Conservation (phyloP, 164 flowering plant genomes). For the Piper betle region DNA sequence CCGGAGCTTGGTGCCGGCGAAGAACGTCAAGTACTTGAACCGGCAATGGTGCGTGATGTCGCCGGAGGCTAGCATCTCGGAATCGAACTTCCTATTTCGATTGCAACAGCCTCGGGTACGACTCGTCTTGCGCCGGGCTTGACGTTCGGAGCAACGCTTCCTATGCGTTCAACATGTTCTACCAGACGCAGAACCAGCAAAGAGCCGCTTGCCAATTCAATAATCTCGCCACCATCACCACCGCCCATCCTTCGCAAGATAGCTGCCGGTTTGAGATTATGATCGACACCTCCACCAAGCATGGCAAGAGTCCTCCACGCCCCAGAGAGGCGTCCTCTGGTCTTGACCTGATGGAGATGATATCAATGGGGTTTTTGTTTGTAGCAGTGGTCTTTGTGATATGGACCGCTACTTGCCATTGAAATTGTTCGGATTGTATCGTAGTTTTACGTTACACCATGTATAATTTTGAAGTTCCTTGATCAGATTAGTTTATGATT, state of each 20-base stretch:
- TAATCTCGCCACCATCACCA: constrained; percentile 30
- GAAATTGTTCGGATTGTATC: not conserved
- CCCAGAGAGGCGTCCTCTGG: not conserved
- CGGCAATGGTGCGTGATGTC: constrained; percentile 80
- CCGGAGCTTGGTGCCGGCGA: constrained; percentile 37
- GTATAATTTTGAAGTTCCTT: no score
- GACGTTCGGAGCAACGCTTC: constrained; percentile 61
- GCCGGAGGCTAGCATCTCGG: constrained; percentile 36
- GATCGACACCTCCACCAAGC: constrained; percentile 49
- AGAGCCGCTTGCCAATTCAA: constrained; percentile 45
- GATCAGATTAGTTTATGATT: not conserved
- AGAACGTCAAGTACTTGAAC: constrained; percentile 52
- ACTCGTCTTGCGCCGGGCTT: constrained; percentile 51
- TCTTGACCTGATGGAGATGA: not conserved
- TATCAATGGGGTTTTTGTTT: not conserved
- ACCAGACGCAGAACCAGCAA: constrained; percentile 60
- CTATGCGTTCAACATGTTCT: constrained; percentile 74
- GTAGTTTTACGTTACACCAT: not conserved
- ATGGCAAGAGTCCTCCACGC: constrained; percentile 8
- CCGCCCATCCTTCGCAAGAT: constrained; percentile 39
- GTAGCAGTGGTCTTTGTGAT: not conserved
- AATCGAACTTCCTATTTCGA: constrained; percentile 53
- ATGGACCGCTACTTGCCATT: not conserved
- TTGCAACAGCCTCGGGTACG: constrained; percentile 72
- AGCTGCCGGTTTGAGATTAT: constrained; percentile 49